phyloP scores from a whole-genome alignment of 2,329 filamentous ascomycete species.

The Aspergillus hiratsukae region DNA sequence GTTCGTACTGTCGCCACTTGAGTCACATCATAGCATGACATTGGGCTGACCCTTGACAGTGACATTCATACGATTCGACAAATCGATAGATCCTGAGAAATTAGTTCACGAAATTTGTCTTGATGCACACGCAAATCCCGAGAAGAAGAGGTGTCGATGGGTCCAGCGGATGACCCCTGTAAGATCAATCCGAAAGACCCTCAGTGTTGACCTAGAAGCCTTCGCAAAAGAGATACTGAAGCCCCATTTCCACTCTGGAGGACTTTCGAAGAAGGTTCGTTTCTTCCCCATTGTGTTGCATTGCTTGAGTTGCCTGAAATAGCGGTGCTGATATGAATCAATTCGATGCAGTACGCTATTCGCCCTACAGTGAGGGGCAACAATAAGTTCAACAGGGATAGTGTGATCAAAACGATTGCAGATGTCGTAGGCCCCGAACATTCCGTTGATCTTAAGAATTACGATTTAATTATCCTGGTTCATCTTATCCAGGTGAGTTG shows the following conservation, averaged over 20 bases:
- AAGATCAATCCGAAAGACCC: constrained; percentile 54
- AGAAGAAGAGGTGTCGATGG: constrained; percentile 53
- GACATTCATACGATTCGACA: constrained; percentile 54
- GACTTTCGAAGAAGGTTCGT: constrained; percentile 50
- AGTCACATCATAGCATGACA: constrained; percentile 11
- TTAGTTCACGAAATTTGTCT: constrained; percentile 57
- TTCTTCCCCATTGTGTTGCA: background rate
- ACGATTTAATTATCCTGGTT: constrained; percentile 58
- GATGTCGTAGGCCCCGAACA: constrained; percentile 54
- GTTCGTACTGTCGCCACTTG: constrained; percentile 21
- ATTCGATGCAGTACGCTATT: constrained; percentile 54
- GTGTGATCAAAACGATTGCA: constrained; percentile 58
- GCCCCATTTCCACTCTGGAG: constrained; percentile 55
- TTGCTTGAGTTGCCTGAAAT: too few species aligned
- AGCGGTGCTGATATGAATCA: background rate
- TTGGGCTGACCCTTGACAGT: constrained; percentile 38
- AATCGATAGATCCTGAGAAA: constrained; percentile 56
- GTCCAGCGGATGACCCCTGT: constrained; percentile 59
- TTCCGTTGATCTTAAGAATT: constrained; percentile 57
- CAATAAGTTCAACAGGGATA: constrained; percentile 52
- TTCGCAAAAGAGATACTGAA: constrained; percentile 55
- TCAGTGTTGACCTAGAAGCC: constrained; percentile 53
- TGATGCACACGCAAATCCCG: constrained; percentile 49
- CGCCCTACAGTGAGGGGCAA: constrained; percentile 59
- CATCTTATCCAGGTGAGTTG: constrained; percentile 56